Percentiles rank a stretch among this genome's conserved stretches.
Evolutionary conservation across 345 rosid genomes (phyloP).

Genomic region (Salix udensis): DNA sequence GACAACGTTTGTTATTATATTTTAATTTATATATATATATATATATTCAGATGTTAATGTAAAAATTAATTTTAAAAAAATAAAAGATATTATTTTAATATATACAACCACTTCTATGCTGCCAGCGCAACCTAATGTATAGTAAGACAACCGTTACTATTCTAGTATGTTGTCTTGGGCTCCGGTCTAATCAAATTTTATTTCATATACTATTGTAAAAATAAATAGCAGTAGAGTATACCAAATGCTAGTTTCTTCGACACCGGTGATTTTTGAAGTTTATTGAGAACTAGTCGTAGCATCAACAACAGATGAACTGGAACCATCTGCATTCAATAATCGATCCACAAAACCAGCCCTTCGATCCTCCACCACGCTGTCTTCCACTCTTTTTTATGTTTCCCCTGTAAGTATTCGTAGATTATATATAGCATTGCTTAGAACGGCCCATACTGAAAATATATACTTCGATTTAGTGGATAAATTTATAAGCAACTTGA

Average conservation of each 20-base stretch:
- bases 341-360: conserved; percentile 72
- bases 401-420: conserved; percentile 42
- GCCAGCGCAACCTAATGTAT: neutral
- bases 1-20: too few species aligned
- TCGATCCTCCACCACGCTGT: conserved; percentile 56
- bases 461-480: too few species aligned
- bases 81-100: too few species aligned
- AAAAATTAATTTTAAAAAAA: too few species aligned
- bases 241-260: conserved; percentile 27
- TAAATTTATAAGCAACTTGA: too few species aligned
- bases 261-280: conserved; percentile 19
- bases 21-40: too few species aligned
- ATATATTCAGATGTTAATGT: too few species aligned
- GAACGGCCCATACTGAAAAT: neutral
- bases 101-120: neutral
- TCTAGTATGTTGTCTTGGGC: too few species aligned
- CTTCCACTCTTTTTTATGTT: conserved; percentile 39
- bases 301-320: conserved; percentile 28
- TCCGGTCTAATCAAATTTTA: too few species aligned
- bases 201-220: too few species aligned
- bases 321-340: conserved; percentile 48
- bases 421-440: neutral
- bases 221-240: neutral
- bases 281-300: conserved; percentile 28
- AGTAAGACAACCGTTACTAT: too few species aligned